Evolutionary conservation across 495 filamentous ascomycete genomes (phyloP).

Genomic region (Penicillium ochrochloron): DNA sequence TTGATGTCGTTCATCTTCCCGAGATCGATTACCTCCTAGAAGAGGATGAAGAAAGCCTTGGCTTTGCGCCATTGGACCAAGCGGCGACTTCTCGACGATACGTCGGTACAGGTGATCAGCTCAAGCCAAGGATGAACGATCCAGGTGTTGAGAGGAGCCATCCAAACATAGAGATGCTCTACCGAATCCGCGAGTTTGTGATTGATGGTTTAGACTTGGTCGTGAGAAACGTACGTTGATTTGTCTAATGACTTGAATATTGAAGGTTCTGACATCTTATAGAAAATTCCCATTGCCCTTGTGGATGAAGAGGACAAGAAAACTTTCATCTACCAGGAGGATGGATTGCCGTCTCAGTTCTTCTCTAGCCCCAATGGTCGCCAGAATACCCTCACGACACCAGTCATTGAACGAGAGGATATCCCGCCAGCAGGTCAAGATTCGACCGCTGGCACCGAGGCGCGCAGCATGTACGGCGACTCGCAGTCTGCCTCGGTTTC

Average conservation of each 20-base stretch:
- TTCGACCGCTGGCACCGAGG: conserved; percentile 38
- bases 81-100: conserved; percentile 55
- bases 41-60: conserved; percentile 76
- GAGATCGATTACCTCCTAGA: conserved; percentile 70
- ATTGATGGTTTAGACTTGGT: conserved; percentile 66
- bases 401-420: conserved; percentile 51
- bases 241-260: background rate
- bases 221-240: conserved; percentile 51
- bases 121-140: conserved; percentile 62
- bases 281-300: conserved; percentile 53
- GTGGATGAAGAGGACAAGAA: conserved; percentile 53
- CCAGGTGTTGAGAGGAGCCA: conserved; percentile 60
- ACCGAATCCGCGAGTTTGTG: conserved; percentile 69
- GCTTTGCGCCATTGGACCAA: conserved; percentile 69
- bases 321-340: conserved; percentile 61
- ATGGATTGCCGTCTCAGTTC: conserved; percentile 56
- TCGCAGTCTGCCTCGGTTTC: conserved; percentile 54
- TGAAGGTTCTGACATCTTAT: conserved; percentile 12
- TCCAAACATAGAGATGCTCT: conserved; percentile 72
- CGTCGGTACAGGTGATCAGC: conserved; percentile 41
- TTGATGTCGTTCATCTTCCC: conserved; percentile 60
- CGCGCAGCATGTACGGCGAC: conserved; percentile 44
- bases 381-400: conserved; percentile 42
- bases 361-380: conserved; percentile 48
- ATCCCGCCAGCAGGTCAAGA: conserved; percentile 42